Conservation (phyloP, 2,329 filamentous ascomycete genomes). For the Helicocarpus griseus region DNA sequence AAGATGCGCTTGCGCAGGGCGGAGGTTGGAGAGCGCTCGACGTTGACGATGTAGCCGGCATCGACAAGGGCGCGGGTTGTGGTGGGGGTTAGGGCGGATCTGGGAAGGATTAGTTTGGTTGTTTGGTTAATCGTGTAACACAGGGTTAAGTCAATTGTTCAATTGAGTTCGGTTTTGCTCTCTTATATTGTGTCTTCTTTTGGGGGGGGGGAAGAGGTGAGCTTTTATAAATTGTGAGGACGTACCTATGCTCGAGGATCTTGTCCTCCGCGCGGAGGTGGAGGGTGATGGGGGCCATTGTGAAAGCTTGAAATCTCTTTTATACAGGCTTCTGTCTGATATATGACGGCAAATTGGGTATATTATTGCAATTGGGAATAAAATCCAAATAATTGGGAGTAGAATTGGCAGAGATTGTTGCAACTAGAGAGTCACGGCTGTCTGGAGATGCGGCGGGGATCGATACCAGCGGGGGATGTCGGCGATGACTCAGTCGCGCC, state of each 20-base stretch:
- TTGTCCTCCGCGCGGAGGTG: constrained; percentile 17
- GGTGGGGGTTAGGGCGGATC: constrained; percentile 20
- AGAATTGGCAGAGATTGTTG: neutral
- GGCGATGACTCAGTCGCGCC: neutral
- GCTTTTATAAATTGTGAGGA: neutral
- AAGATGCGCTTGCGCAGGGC: constrained; percentile 25
- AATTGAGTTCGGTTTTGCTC: neutral
- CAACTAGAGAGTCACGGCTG: neutral
- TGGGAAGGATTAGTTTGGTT: constrained; percentile 1
- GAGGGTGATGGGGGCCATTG: constrained; percentile 11
- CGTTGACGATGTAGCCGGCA: constrained; percentile 31
- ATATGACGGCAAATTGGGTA: neutral
- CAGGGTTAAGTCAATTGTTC: too few species aligned
- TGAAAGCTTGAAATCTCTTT: neutral
- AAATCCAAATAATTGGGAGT: neutral
- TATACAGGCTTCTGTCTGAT: neutral
- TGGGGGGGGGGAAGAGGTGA: neutral
- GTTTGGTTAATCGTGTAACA: too few species aligned
- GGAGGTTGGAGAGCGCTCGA: constrained; percentile 25
- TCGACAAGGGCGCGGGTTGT: constrained; percentile 33
- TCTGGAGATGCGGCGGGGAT: too few species aligned
- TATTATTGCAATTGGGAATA: constrained; percentile 1
- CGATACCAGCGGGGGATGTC: neutral
- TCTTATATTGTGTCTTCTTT: neutral
- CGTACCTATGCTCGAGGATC: constrained; percentile 14